Percentiles rank a stretch among this genome's conserved stretches.
Evolutionary conservation across 768 basidiomycete species (phyloP).

Genomic region (Macrolepiota albuminosa): DNA sequence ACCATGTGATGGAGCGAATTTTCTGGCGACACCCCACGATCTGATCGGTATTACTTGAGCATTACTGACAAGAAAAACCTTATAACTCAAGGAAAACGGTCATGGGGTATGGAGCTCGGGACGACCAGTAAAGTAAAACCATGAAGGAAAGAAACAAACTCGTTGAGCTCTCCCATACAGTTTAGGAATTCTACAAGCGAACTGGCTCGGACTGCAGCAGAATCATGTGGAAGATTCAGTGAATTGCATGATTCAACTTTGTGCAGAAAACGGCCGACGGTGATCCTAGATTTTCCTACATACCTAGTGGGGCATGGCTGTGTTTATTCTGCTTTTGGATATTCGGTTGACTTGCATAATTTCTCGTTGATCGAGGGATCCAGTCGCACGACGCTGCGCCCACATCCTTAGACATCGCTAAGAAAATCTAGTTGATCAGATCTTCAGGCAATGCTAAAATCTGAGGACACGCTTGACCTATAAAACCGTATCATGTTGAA

Average conservation of each 20-base stretch:
- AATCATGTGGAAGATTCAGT: neutral
- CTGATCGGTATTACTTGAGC: neutral
- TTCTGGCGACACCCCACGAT: neutral
- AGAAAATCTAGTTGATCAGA: constrained; percentile 6
- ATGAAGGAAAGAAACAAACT: neutral
- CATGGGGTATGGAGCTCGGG: neutral
- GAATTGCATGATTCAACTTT: neutral
- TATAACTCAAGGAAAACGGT: neutral
- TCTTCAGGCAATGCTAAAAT: constrained; percentile 3
- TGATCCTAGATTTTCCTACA: neutral
- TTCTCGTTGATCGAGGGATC: constrained; percentile 4
- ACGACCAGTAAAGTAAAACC: neutral
- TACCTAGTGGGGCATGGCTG: neutral
- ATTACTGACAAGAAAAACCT: neutral
- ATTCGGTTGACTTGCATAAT: constrained; percentile 8
- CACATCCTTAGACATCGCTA: neutral
- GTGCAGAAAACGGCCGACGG: neutral
- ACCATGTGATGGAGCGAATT: neutral
- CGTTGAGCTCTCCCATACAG: neutral
- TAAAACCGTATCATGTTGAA: constrained; percentile 1
- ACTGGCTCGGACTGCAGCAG: neutral
- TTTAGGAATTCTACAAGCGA: neutral
- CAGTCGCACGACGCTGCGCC: neutral
- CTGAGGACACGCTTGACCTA: neutral
- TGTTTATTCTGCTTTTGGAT: constrained; percentile 4